Evolutionary conservation across 2,329 filamentous ascomycete genomes (phyloP).

Genomic region (Neurospora crassa): DNA sequence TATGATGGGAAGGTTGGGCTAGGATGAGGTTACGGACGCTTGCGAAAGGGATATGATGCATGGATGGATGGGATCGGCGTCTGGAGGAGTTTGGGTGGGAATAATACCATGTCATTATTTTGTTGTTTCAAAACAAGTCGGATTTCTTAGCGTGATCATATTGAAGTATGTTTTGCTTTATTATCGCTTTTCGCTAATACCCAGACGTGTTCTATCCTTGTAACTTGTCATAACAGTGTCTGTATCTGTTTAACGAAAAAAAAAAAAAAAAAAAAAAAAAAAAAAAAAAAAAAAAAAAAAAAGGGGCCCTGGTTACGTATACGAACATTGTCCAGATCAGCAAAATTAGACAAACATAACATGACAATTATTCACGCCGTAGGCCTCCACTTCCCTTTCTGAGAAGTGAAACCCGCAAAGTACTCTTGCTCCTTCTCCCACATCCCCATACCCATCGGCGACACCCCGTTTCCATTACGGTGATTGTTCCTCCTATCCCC

Average conservation of each 20-base stretch:
- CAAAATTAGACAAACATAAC: not conserved
- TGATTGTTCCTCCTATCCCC: slow-evolving; percentile 41
- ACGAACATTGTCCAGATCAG: not conserved
- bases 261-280: too few relatives aligned
- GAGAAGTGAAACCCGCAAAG: slow-evolving; percentile 21
- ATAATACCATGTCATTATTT: not conserved
- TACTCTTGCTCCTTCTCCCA: slow-evolving; percentile 30
- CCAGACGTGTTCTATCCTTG: not conserved
- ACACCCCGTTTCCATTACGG: slow-evolving; percentile 4
- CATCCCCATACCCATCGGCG: slow-evolving; percentile 21
- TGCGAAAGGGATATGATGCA: not conserved
- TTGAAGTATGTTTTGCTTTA: not conserved
- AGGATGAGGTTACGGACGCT: not conserved
- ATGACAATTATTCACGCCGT: not conserved
- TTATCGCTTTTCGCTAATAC: not conserved
- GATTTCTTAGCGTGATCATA: not conserved
- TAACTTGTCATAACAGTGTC: not conserved
- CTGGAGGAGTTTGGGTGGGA: not conserved
- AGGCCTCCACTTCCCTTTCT: not conserved
- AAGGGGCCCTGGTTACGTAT: not conserved
- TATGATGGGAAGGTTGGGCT: not conserved
- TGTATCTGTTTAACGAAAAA: not conserved
- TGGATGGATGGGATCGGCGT: not conserved
- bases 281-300: not conserved
- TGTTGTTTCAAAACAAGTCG: not conserved